Evolutionary conservation across 306 rosid species (phyloP), one percentile per base, ranked within the genome.

Genomic region (Begonia loranthoides): DNA sequence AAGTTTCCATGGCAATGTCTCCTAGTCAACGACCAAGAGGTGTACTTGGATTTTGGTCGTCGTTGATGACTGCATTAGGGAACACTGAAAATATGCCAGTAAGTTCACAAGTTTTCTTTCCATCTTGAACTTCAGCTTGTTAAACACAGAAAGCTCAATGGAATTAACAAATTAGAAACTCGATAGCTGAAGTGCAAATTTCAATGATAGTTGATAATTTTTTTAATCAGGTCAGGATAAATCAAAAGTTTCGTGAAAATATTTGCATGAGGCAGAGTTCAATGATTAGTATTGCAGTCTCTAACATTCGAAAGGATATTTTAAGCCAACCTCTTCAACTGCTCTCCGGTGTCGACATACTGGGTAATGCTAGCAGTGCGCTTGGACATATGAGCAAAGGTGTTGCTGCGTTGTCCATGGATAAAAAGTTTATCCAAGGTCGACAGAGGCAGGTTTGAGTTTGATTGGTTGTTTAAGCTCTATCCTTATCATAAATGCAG

Each of bases 331-430:
- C 99, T 43, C 92, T 90, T 64, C 99, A 82, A 69, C 79, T 90
- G 49, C 95, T 90, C 60, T 90, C 87, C 6, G 99, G 99, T 58
- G 95, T 90, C 17, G 95, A 90, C 73, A 90, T 90, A 78, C 68
- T 90, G 80, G 99, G 99, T 54, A 90, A 90, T 72, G 99, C 99
- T 57, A 90, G 99, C 50, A 90, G 99, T 70, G 99, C 99, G 50
- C 95, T 90, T 64, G 99, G 99, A 68, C 95, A 90, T 70, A 90
- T 90, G 99, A 90, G 99, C 57, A 90, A 87, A 83, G 95, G 99
- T 56, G 87, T 90, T 67, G 99, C 99, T 68, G 95, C 95, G 17
- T 75, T 90, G 65, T 90, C 99, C 41, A 82, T 90, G 89, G 99
- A 90, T 73, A 85, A 80, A 81, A 90, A 90, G 73, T 90, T 90